Conservation (phyloP, 495 filamentous ascomycete species). For the Annulohypoxylon nitens region DNA sequence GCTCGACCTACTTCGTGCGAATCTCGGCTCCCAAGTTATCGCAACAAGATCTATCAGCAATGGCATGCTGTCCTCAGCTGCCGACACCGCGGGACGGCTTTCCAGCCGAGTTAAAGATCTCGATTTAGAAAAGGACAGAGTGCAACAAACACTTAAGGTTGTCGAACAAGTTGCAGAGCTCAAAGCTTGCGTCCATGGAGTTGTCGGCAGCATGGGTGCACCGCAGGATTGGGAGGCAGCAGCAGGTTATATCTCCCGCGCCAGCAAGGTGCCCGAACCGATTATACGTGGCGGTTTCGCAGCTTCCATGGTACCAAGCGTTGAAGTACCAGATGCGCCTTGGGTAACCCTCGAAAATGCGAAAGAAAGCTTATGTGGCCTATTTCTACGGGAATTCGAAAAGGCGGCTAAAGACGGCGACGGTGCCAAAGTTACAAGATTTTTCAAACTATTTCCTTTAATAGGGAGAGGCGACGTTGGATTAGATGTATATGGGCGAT, state of each 20-base stretch:
- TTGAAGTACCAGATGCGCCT: slow-evolving; percentile 93
- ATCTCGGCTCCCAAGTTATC: slow-evolving; percentile 88
- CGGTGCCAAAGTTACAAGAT: slow-evolving; percentile 88
- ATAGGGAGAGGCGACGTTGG: slow-evolving; percentile 92
- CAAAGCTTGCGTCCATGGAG: slow-evolving; percentile 95
- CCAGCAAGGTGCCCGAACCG: slow-evolving; percentile 79
- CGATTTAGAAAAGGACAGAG: slow-evolving; percentile 89
- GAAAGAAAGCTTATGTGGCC: slow-evolving; percentile 83
- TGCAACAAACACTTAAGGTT: slow-evolving; percentile 88
- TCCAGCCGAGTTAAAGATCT: slow-evolving; percentile 85
- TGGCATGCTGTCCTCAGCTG: slow-evolving; percentile 86
- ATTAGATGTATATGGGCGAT: slow-evolving; percentile 92
- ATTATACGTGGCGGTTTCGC: slow-evolving; percentile 91
- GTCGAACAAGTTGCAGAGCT: slow-evolving; percentile 97
- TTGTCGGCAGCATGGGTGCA: slow-evolving; percentile 94
- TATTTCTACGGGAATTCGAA: slow-evolving; percentile 96
- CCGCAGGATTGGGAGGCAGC: slow-evolving; percentile 99
- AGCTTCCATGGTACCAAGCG: slow-evolving; percentile 90
- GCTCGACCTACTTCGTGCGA: slow-evolving; percentile 90
- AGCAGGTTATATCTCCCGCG: slow-evolving; percentile 86
- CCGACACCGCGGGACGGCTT: slow-evolving; percentile 87
- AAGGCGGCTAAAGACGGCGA: slow-evolving; percentile 88
- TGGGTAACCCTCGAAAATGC: slow-evolving; percentile 88
- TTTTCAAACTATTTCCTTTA: slow-evolving; percentile 97
- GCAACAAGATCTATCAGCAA: slow-evolving; percentile 86